Percentiles rank a stretch among this genome's conserved stretches.
These are phyloP conservation scores for Alopecurus myosuroides DNA, from an alignment of 176 grass and related monocot genomes.

Conservation along the genomic window DNA sequence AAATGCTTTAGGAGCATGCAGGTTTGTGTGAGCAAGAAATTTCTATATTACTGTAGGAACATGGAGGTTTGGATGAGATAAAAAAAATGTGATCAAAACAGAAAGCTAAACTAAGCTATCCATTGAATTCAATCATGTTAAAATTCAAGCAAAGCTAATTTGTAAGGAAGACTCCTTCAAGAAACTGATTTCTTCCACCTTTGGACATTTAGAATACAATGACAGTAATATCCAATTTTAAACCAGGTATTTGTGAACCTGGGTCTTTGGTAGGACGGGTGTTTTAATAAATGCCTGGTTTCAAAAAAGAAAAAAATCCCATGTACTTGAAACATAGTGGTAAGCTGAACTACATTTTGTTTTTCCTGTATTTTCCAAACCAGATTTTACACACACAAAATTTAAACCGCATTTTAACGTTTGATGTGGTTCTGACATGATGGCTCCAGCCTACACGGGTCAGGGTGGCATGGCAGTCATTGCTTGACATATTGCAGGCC, in stretches of 20 bases:
- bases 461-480: not conserved
- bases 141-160: constrained; percentile 6
- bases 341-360: not conserved
- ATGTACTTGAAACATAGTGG: not conserved
- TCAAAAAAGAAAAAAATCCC: not conserved
- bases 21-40: not conserved
- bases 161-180: not conserved
- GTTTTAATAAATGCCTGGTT: not conserved
- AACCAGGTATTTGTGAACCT: not conserved
- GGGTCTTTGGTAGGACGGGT: not conserved
- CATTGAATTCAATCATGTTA: not conserved
- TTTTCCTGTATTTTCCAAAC: not conserved
- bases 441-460: not conserved
- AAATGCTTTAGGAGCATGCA: not conserved
- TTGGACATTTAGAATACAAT: not conserved
- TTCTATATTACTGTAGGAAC: not conserved
- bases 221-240: not conserved
- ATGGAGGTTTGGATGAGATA: not conserved
- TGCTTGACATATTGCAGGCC: not conserved
- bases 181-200: constrained; percentile 4
- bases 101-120: not conserved
- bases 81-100: not conserved
- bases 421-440: not conserved
- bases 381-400: not conserved
- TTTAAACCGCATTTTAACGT: not conserved